Evolutionary conservation across 176 grass and related monocot species (phyloP), one percentile per base, ranked within the genome.

Genomic region (Ananas comosus): DNA sequence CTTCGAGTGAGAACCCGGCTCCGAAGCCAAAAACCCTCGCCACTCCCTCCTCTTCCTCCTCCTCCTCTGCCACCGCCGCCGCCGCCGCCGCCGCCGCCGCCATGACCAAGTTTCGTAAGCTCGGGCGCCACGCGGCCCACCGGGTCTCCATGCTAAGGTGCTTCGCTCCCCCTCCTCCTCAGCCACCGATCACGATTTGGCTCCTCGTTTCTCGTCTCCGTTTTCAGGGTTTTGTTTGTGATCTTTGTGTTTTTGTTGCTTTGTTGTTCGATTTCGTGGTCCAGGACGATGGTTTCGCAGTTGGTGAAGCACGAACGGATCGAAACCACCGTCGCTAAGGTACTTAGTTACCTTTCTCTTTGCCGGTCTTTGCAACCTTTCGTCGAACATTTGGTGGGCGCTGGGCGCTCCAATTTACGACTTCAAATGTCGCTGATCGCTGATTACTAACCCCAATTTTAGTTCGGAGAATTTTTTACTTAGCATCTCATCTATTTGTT

Each of bases 201-300:
- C 17, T 59, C 54, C 16, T 5, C 19, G 14, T 59, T 18, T 19
- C 19, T 18, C 54, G n/a, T 59, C 19, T 18, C 14, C 54, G 16
- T n/a, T 16, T 61, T 61, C 21, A 10, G 17, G 17, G 9, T 19
- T 61, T 61, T 61, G 56, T 22, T 61, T 7, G 17, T 61, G 10
- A 61, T 61, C 16, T 61, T 19, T 22, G 21, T 19, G 21, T 19
- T 9, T 7, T 22, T 61, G 56, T 19, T 17, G 13, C n/a, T 19
- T 19, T 61, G 21, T n/a, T 61, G 13, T 19, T 61, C 56, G 17
- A 18, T 22, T 61, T 21, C 21, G 3, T 8, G 9, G 10, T 61
- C n/a, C 83, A 99, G 94, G 84, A 99, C 89, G 51, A 99, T 99
- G 94, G 94, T 99, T 27, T 99, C 89, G 47, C 87, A 99, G 80